Base-by-base conservation (phyloP, 768 basidiomycete genomes). In the Boletus insuetus region DNA sequence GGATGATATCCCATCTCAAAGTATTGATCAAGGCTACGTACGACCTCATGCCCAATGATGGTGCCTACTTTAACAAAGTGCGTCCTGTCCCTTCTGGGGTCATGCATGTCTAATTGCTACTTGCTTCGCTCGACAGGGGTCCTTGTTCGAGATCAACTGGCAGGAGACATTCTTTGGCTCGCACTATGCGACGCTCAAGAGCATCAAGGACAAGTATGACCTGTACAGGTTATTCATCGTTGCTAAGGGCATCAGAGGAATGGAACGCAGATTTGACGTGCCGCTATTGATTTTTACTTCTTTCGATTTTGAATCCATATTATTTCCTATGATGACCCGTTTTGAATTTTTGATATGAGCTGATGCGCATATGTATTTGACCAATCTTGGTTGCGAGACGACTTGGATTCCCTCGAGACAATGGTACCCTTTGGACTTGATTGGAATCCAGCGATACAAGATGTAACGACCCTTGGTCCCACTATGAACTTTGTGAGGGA, bases 51-150 rank as follows among this genome's bases (percentile, higher is more conserved):
- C 70, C 71, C 1, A 42, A 61, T 9, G 64, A 66, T 5, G 79
- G 76, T 5, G 70, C 80, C 3, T 80, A 82, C 62, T 71, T 77
- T 46, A 79, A 82, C 59, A 79, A 82, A 73, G 79, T 76, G 22
- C 20, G 70, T 58, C 17, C 17, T 40, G 1, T 3, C 12, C 3
- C 39, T 7, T 51, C 7, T 3, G 13, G 22, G 16, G 22, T 11
- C 10, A 19, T 29, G n/a, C 4, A 34, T 32, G 12, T 6, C 35
- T 32, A 10, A 22, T 2, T 34, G 35, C 35, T 10, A 31, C 19
- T 22, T 6, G 29, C 10, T 7, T 20, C 6, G 1, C 32, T 26
- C 6, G 3, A 22, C 44, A 81, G 80, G 80, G 74, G 2, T 78
- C 74, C 1, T 57, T 75, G 45, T 74, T 75, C 34, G 77, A 79